These are phyloP conservation scores for Wakefieldia striispora DNA, from an alignment of 768 basidiomycete genomes.

Conservation along the genomic window DNA sequence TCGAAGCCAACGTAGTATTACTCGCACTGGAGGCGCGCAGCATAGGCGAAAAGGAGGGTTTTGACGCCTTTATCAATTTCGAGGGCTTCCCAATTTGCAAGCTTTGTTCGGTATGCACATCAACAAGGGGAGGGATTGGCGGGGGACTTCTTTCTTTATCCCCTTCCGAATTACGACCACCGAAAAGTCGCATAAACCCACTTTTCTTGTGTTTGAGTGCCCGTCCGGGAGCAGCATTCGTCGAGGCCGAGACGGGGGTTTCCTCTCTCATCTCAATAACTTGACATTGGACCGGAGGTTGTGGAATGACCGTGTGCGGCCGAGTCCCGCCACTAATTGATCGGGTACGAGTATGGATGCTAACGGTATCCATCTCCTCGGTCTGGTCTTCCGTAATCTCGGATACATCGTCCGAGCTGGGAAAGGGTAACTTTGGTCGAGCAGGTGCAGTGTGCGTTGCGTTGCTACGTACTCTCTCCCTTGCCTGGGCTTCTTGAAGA, in stretches of 20 bases:
- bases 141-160: slow-evolving; percentile 43
- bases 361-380: slow-evolving; percentile 25
- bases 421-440: slow-evolving; percentile 30
- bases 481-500: slow-evolving; percentile 74
- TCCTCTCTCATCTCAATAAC: slow-evolving; percentile 47
- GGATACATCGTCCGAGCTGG: slow-evolving; percentile 32
- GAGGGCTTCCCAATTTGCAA: slow-evolving; percentile 26
- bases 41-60: slow-evolving; percentile 40
- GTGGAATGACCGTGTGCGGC: slow-evolving; percentile 38
- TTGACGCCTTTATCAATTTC: slow-evolving; percentile 36
- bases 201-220: slow-evolving; percentile 75
- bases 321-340: slow-evolving; percentile 62
- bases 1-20: slow-evolving; percentile 16
- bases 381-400: slow-evolving; percentile 15
- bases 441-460: slow-evolving; percentile 35
- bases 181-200: slow-evolving; percentile 77
- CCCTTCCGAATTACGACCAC: slow-evolving; percentile 38
- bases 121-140: slow-evolving; percentile 54
- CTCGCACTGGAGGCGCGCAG: slow-evolving; percentile 23
- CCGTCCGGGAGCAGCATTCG: slow-evolving; percentile 35
- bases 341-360: slow-evolving; percentile 35
- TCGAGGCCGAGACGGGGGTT: slow-evolving; percentile 17
- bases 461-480: slow-evolving; percentile 56
- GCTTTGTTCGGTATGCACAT: slow-evolving; percentile 32
- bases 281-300: slow-evolving; percentile 36